Percentiles rank a stretch among this genome's conserved stretches.
Evolutionary conservation across 805 yeast species (phyloP).

Genomic region (Candida palmyrensis): DNA sequence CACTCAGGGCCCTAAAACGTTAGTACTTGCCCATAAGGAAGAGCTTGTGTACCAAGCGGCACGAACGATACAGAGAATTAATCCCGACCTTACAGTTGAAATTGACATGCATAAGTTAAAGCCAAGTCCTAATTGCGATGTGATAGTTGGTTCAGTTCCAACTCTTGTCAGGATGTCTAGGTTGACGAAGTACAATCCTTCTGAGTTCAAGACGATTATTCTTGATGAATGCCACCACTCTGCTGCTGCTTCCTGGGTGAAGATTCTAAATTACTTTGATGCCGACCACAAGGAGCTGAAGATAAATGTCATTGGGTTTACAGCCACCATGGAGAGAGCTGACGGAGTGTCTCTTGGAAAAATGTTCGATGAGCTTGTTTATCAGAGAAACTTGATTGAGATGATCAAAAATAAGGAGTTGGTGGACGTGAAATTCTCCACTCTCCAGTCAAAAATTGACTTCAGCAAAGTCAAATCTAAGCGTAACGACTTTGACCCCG

Average conservation of each 20-base stretch:
- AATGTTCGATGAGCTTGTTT: conserved; percentile 71
- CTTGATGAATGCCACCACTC: conserved; percentile 95
- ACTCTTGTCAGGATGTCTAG: conserved; percentile 47
- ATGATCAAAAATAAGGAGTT: conserved; percentile 69
- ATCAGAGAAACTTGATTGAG: conserved; percentile 55
- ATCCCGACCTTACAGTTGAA: conserved; percentile 51
- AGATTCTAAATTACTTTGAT: conserved; percentile 54
- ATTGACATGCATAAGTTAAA: conserved; percentile 62
- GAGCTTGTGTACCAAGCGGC: conserved; percentile 76
- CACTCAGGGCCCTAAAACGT: conserved; percentile 29
- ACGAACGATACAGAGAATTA: conserved; percentile 35
- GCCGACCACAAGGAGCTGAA: conserved; percentile 37
- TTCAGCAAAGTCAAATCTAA: conserved; percentile 24
- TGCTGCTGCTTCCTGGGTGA: conserved; percentile 61
- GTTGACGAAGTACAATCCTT: conserved; percentile 49
- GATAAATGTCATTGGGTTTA: conserved; percentile 70
- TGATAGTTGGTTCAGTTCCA: conserved; percentile 74
- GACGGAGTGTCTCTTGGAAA: conserved; percentile 57
- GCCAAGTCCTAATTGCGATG: conserved; percentile 50
- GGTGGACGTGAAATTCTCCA: conserved; percentile 61
- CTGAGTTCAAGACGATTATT: conserved; percentile 64
- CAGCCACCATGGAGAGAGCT: conserved; percentile 81
- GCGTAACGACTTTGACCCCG: conserved; percentile 52
- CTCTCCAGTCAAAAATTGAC: conserved; percentile 47
- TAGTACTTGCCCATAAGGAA: conserved; percentile 75